Base-by-base conservation (phyloP, 768 basidiomycete species). In the Phlegmacium glaucopus region DNA sequence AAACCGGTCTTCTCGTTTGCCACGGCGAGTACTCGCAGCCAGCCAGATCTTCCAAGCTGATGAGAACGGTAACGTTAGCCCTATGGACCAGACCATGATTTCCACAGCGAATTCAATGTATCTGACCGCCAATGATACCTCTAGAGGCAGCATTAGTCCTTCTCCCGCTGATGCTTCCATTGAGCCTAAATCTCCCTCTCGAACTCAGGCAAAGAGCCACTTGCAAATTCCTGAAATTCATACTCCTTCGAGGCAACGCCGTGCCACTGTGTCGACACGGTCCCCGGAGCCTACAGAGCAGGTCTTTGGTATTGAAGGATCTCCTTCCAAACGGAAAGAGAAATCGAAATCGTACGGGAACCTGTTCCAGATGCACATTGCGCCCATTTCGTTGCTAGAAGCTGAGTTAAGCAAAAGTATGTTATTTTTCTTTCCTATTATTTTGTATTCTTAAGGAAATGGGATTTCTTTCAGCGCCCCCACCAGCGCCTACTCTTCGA, bases 291-390 rank as follows among this genome's bases (percentile, higher is more conserved):
- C 56, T 48, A 61, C 61, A 46, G 57, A 59, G 29, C 45, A 52
- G 51, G 39, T 50, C 11, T 42, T 49, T 13, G 48, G 58, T 40
- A 7, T 34, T 35, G 44, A 56, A 17, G 62, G 68, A 15, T 82
- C 80, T 16, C 83, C 83, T 11, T 81, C 82, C 29, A 86, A 78
- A 60, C 71, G 77, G 35, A 78, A 74, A 62, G 83, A 83, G 61
- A 85, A 85, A 69, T 80, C 78, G 47, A 77, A 72, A 57, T 83
- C 85, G 10, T 79, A 84, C 49, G 81, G 77, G 25, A 81, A 86
- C 51, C 57, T 90, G 22, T 74, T 82, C 50, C 71, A 75, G 36
- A 67, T 76, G 34, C 83, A 82, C 32, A 90, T 91, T 50, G 78
- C 79, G 17, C 85, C 87, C 25, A 61, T 89, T 35, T 71, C 79